Percentiles rank a stretch among this genome's conserved stretches.
These are phyloP conservation scores for Magnusiomyces paraingens DNA, from an alignment of 1,139 yeast species.

Conservation along the genomic window DNA sequence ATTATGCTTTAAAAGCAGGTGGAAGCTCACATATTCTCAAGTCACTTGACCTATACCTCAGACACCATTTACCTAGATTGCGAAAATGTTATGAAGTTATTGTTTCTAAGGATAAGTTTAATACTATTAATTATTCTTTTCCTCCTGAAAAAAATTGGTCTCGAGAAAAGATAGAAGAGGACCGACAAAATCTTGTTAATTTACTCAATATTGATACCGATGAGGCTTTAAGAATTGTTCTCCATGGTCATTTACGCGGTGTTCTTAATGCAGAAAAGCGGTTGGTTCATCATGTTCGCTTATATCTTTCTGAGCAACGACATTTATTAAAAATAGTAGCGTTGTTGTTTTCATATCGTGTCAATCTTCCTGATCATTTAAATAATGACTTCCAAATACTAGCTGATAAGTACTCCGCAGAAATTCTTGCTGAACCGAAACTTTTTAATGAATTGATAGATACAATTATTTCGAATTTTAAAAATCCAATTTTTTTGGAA, in stretches of 20 bases:
- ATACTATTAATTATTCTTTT: slow-evolving; percentile 16
- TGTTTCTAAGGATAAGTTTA: slow-evolving; percentile 13
- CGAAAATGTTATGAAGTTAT: slow-evolving; percentile 21
- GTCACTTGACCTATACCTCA: slow-evolving; percentile 22
- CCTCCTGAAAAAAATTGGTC: slow-evolving; percentile 19
- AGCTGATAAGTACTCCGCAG: slow-evolving; percentile 21
- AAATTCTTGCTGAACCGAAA: slow-evolving; percentile 21
- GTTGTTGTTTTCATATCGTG: slow-evolving; percentile 16
- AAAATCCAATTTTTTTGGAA: slow-evolving; percentile 10
- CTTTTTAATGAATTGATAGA: slow-evolving; percentile 21
- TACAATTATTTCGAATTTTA: slow-evolving; percentile 16
- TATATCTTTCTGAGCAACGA: slow-evolving; percentile 23
- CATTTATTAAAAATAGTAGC: slow-evolving; percentile 21
- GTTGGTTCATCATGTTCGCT: slow-evolving; percentile 20
- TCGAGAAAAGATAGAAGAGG: slow-evolving; percentile 19
- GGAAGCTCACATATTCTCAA: slow-evolving; percentile 19
- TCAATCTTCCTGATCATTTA: slow-evolving; percentile 9
- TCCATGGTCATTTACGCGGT: slow-evolving; percentile 22
- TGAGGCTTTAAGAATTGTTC: slow-evolving; percentile 23
- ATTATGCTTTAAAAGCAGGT: slow-evolving; percentile 19
- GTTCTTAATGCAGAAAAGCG: slow-evolving; percentile 18
- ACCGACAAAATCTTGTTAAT: slow-evolving; percentile 19
- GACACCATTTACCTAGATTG: slow-evolving; percentile 18
- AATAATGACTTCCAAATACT: slow-evolving; percentile 4
- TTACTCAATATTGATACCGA: slow-evolving; percentile 22